Evolutionary conservation across 2,329 filamentous ascomycete genomes (phyloP).

Genomic region (Ambrosiella xylebori): DNA sequence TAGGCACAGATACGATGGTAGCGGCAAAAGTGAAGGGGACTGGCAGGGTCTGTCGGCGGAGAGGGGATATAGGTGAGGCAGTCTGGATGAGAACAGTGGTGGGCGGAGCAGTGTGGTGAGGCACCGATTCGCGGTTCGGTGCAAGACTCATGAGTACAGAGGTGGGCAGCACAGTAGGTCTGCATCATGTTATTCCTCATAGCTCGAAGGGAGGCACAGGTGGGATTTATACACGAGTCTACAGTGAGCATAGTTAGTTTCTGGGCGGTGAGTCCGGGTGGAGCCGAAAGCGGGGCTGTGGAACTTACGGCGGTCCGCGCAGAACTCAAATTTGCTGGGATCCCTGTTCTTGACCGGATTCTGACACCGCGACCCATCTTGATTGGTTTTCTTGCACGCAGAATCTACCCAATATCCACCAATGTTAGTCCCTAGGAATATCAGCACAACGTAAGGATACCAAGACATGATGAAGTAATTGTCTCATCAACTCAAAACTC

Average conservation of each 20-base stretch:
- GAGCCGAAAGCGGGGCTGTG: background rate
- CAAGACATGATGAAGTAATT: too few relatives aligned
- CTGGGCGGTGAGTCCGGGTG: background rate
- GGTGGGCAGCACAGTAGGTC: slow-evolving; percentile 16
- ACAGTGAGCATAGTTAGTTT: background rate
- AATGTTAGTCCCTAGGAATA: too few relatives aligned
- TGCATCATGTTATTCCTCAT: background rate
- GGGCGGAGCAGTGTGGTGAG: slow-evolving; percentile 13
- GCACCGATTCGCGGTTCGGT: background rate
- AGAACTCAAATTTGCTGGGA: slow-evolving; percentile 15
- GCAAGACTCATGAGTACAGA: slow-evolving; percentile 16
- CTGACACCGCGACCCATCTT: slow-evolving; percentile 12
- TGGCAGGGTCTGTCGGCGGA: slow-evolving; percentile 8
- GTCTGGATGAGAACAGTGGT: slow-evolving; percentile 15
- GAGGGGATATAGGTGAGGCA: slow-evolving; percentile 8
- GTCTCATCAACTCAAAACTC: too few relatives aligned
- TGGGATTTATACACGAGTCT: slow-evolving; percentile 15
- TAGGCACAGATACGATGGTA: slow-evolving; percentile 15
- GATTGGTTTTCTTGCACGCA: slow-evolving; percentile 10
- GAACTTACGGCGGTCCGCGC: slow-evolving; percentile 15
- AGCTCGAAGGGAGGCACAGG: slow-evolving; percentile 12
- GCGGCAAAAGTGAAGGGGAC: slow-evolving; percentile 15
- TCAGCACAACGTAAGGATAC: too few relatives aligned
- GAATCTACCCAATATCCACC: slow-evolving; percentile 7
- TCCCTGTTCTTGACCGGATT: slow-evolving; percentile 15